phyloP scores from a whole-genome alignment of 495 filamentous ascomycete genomes.

The Cryomyces minteri region DNA sequence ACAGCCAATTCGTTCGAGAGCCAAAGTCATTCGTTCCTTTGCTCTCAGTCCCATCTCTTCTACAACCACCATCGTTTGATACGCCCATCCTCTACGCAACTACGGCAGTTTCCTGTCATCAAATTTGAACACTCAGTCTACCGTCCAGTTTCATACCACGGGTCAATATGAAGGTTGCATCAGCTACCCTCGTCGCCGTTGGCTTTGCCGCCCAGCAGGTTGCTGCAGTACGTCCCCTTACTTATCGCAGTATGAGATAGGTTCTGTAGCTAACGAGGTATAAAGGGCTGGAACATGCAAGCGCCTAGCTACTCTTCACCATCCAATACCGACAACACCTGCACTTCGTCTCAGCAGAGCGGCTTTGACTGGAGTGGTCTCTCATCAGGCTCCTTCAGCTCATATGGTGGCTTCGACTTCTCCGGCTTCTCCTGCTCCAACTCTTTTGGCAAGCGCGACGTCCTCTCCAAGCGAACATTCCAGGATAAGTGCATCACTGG shows the following conservation, averaged over 20 bases:
- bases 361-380: slow-evolving; percentile 61
- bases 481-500: slow-evolving; percentile 50
- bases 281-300: slow-evolving; percentile 34
- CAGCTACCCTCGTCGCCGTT: slow-evolving; percentile 23
- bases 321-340: slow-evolving; percentile 57
- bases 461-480: slow-evolving; percentile 22
- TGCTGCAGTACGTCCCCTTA: slow-evolving; percentile 27
- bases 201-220: slow-evolving; percentile 40
- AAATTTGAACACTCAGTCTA: background rate
- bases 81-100: background rate
- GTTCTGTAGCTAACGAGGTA: background rate
- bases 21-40: slow-evolving; percentile 13
- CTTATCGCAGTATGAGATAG: slow-evolving; percentile 8
- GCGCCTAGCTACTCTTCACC: slow-evolving; percentile 42
- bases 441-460: slow-evolving; percentile 28
- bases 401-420: slow-evolving; percentile 59
- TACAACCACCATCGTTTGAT: background rate
- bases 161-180: slow-evolving; percentile 27
- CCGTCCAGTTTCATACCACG: background rate
- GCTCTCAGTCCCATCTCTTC: background rate
- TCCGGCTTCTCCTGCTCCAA: slow-evolving; percentile 46
- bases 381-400: slow-evolving; percentile 36
- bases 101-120: slow-evolving; percentile 5
- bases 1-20: background rate
- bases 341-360: slow-evolving; percentile 39